Base-by-base conservation (phyloP, 148 eudicot species). In the Silene latifolia region DNA sequence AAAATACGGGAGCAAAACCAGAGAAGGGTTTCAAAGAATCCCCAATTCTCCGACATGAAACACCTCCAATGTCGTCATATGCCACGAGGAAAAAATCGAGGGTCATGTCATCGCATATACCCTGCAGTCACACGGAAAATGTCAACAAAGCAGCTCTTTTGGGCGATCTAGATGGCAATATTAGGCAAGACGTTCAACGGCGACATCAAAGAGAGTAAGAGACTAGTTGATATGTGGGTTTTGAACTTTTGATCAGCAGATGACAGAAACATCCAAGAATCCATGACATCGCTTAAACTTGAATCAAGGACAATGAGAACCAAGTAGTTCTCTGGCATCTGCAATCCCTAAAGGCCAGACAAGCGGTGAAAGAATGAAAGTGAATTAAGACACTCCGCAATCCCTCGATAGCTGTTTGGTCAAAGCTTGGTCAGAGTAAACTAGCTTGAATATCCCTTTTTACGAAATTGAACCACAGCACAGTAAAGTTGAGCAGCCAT, bases 11-110 rank as follows among this genome's bases (percentile, higher is more conserved):
- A 56, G 88, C 83, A 78, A 83, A 83, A 35, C 83, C 82, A 9
- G 87, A 80, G 54, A 84, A 83, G 8, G 94, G 86, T 77, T 78
- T 86, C 63, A 84, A 84, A 47, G 89, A 84, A 67, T 90, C 96
- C 72, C 93, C 93, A 62, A 90, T 84, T 78, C 89, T 90, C 74
- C 97, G 83, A 79, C 99, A 95, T 27, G 86, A 83, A 73, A 95
- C 89, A 62, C 97, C 97, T 35, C 99, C 96, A 70, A 90, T 79
- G 72, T 92, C 96, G 73, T 92, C 96, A 77, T 95, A 95, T 51
- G 83, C 75, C 72, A 92, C 92, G 13, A 86, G 87, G 82, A 85
- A 95, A 76, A 95, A 95, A 72, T 89, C 96, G 77, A 95, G 88
- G 53, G 79, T 89, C 86, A 72, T 77, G 78, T 95, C 96, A 47